Conservation (phyloP, 345 rosid genomes). For the Trapa incisa region DNA sequence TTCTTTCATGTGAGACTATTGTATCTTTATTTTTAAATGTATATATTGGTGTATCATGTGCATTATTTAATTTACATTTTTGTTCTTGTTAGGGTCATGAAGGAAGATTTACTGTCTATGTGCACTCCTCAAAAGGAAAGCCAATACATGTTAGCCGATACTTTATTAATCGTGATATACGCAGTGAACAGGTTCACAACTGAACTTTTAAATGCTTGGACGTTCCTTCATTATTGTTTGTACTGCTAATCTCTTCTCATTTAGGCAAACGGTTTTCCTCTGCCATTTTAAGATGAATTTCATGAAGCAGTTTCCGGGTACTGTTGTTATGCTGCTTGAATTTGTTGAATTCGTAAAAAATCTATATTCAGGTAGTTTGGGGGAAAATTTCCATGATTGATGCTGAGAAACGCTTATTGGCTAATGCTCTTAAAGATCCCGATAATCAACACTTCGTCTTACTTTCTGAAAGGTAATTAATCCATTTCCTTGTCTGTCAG, state of each 20-base stretch:
- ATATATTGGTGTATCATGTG: not conserved
- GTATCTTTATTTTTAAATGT: not conserved
- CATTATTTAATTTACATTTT: not conserved
- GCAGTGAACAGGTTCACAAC: slow-evolving; percentile 45
- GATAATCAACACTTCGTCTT: slow-evolving; percentile 93
- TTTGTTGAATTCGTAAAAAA: not conserved
- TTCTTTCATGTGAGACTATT: slow-evolving; percentile 51
- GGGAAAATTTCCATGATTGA: slow-evolving; percentile 96
- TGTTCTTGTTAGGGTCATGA: slow-evolving; percentile 52
- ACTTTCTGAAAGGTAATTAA: slow-evolving; percentile 79
- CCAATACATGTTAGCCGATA: slow-evolving; percentile 69
- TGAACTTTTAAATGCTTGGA: not conserved
- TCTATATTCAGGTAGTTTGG: slow-evolving; percentile 62
- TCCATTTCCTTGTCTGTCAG: not conserved
- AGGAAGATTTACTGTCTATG: slow-evolving; percentile 62
- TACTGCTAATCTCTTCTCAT: too few relatives aligned
- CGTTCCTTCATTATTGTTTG: not conserved
- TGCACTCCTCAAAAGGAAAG: slow-evolving; percentile 63
- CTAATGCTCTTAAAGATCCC: slow-evolving; percentile 75
- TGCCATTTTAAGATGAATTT: not conserved
- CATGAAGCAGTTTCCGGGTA: not conserved
- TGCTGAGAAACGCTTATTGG: slow-evolving; percentile 88
- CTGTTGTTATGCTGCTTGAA: not conserved
- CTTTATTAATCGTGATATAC: slow-evolving; percentile 60
- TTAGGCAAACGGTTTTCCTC: not conserved